Conservation (phyloP, 1,284 basidiomycete genomes). For the Boletus hoseneyae region DNA sequence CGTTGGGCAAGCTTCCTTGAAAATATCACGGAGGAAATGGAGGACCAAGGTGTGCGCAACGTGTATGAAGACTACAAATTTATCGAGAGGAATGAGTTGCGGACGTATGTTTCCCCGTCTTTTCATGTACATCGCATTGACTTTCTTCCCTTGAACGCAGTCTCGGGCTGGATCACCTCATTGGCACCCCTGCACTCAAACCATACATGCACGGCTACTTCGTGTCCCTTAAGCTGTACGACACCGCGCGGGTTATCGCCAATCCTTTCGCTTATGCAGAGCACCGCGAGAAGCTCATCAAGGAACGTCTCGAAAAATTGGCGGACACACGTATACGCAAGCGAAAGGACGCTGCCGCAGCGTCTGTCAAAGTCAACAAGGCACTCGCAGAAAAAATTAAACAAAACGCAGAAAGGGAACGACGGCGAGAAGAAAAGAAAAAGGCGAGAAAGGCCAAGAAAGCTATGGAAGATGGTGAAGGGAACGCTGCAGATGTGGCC, state of each 20-base stretch:
- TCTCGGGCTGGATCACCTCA: slow-evolving; percentile 89
- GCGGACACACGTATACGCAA: slow-evolving; percentile 90
- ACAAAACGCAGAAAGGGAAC: slow-evolving; percentile 69
- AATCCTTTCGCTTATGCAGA: slow-evolving; percentile 97
- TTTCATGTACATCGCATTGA: slow-evolving; percentile 4
- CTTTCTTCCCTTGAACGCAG: slow-evolving; percentile 37
- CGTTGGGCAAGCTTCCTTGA: slow-evolving; percentile 98
- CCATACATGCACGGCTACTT: slow-evolving; percentile 99
- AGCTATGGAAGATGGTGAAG: slow-evolving; percentile 33
- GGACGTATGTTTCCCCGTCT: slow-evolving; percentile 53
- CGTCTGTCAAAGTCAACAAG: slow-evolving; percentile 85
- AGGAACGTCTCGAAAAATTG: slow-evolving; percentile 90
- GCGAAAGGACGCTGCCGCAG: slow-evolving; percentile 46
- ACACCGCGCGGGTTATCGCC: slow-evolving; percentile 91
- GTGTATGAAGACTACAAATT: slow-evolving; percentile 99
- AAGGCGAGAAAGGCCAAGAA: slow-evolving; percentile 43
- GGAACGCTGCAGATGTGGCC: slow-evolving; percentile 38
- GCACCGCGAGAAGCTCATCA: slow-evolving; percentile 84
- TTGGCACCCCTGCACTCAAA: slow-evolving; percentile 93
- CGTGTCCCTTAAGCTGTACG: slow-evolving; percentile 92
- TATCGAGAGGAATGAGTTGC: slow-evolving; percentile 84
- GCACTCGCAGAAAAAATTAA: slow-evolving; percentile 84
- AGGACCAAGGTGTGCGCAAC: slow-evolving; percentile 74
- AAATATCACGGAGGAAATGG: slow-evolving; percentile 97
- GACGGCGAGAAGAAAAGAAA: slow-evolving; percentile 61